phyloP scores from a whole-genome alignment of 2,329 filamentous ascomycete genomes.

The Pestalotiopsis sp. region DNA sequence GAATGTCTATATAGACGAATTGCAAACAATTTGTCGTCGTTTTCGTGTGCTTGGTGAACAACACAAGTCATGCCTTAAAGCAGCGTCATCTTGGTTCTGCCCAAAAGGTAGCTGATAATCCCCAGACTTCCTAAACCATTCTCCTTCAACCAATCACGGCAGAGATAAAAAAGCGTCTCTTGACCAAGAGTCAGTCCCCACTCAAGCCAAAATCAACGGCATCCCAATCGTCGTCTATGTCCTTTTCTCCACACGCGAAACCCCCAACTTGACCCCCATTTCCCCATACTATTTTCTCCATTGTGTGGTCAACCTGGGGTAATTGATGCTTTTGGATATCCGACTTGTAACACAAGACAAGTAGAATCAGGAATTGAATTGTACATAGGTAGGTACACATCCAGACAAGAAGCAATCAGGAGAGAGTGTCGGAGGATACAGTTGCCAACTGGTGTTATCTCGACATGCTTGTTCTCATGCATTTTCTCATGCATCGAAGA shows the following conservation, averaged over 20 bases:
- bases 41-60: not conserved
- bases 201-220: not conserved
- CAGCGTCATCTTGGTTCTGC: not conserved
- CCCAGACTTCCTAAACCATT: not conserved
- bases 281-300: not conserved
- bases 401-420: not conserved
- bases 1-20: not conserved
- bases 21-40: not conserved
- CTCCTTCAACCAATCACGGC: not conserved
- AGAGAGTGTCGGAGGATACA: no score
- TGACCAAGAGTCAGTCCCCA: not conserved
- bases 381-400: not conserved
- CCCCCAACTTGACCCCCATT: not conserved
- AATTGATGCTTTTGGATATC: not conserved
- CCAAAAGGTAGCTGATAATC: not conserved
- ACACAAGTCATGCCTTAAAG: not conserved
- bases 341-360: not conserved
- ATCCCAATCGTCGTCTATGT: not conserved
- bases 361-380: not conserved
- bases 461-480: not conserved
- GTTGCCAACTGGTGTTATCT: no score
- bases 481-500: not conserved
- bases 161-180: not conserved
- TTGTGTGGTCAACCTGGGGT: not conserved
- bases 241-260: not conserved